Base-by-base conservation (phyloP, 257 asterid species). In the Solanum clarkiae region DNA sequence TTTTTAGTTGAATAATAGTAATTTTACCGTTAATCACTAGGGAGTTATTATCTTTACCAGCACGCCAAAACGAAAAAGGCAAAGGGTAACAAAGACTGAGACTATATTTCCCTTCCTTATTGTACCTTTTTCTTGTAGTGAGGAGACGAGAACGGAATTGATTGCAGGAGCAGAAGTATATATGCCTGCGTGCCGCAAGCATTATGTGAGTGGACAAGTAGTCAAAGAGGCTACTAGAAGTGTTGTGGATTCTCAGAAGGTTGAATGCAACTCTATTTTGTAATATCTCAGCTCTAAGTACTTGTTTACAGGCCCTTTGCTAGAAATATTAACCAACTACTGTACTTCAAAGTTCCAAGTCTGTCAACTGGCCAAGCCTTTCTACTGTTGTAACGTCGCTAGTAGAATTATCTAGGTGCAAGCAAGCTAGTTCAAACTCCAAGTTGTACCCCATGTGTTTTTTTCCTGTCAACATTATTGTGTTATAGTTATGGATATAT, bases 111-210 rank as follows among this genome's bases (percentile, higher is more conserved):
- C 42, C 42, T 36, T 36, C 42, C 42, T 36, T 36, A 36, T 36
- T 36, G 6, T 36, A 36, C 42, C 42, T 36, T 36, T 36, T 36
- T 36, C 42, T 36, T 36, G 42, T 36, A 4, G 42, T 36, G 92
- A 87, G 54, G 99, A 96, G 87, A 93, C 92, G 26, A 86, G 87
- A 89, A 93, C 93, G 0, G 98, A 94, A 87, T 70, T 95, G 32
- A 93, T 96, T 86, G 98, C 91, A 40, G 98, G 98, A 85, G 98
- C 97, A 10, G 97, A 95, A 1, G 97, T 92, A n/a, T 94, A 96
- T 79, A 95, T 95, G 98, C 98, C 99, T 0, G 97, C 94, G 40
- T 96, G 98, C 87, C 92, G 98, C n/a, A 91, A 94, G 85, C 99
- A 94, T 88, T 96, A 94, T 85, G 94, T 92, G 60, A 90, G 93